These are phyloP conservation scores for Tieghemostelium lacteum DNA, from an alignment of 78 protist species.

Conservation along the genomic window DNA sequence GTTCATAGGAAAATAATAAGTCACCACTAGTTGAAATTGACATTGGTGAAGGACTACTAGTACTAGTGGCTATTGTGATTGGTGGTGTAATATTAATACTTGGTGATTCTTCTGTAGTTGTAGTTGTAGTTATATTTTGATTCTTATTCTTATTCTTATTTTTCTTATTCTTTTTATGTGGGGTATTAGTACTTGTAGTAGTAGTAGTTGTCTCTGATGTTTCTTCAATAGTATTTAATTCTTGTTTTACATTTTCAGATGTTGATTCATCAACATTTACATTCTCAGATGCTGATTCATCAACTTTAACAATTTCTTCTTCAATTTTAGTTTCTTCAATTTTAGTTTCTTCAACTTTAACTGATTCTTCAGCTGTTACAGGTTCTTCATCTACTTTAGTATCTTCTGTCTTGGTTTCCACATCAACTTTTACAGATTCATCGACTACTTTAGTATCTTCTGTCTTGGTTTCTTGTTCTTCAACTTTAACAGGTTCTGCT, in stretches of 20 bases:
- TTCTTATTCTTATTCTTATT: too few relatives aligned
- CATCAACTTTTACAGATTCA: neutral
- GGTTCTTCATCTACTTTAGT: neutral
- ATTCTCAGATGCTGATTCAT: neutral
- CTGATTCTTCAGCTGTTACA: neutral
- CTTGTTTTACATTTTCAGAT: neutral
- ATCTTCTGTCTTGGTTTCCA: neutral
- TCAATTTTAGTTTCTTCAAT: neutral
- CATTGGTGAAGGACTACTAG: neutral
- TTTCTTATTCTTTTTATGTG: neutral
- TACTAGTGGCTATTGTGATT: constrained; percentile 3
- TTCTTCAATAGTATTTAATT: neutral
- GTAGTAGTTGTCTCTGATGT: neutral
- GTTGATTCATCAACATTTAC: neutral
- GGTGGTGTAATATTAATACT: constrained; percentile 1
- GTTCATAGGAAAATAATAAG: neutral
- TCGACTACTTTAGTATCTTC: neutral
- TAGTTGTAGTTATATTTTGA: too few relatives aligned
- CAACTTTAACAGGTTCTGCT: neutral
- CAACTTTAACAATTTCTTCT: neutral
- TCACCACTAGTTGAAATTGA: constrained; percentile 27
- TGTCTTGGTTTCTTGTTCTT: neutral
- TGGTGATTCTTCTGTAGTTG: constrained; percentile 19
- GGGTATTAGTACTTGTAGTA: neutral
- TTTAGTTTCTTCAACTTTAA: neutral